Evolutionary conservation across 1,139 yeast species (phyloP), one percentile per base, ranked within the genome.

Genomic region (Geotrichum carabidarum): DNA sequence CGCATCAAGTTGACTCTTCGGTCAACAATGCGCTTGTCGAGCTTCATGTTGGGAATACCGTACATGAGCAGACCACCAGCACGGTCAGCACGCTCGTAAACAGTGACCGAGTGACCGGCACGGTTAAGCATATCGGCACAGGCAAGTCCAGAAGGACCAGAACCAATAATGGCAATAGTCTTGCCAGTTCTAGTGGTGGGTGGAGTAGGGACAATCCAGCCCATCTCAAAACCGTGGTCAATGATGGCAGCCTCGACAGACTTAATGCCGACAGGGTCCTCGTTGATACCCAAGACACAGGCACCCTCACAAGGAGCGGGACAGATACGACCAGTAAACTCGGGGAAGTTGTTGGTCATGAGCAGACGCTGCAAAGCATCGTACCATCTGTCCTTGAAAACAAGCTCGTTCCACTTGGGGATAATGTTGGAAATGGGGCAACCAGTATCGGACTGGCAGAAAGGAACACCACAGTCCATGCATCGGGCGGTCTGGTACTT

Each of bases 271-370:
- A 93, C 99, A 30, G 99, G 95, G 59, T 90, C 96, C 65, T 86
- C 93, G 68, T 85, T 88, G 68, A 93, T 88, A 56, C 96, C 97
- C 66, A 93, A 79, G 48, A 90, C 95, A 79, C 99, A 93, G 2
- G 98, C 96, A 65, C 97, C 98, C 71, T 90, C 95, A 77, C 99
- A 93, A 62, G 99, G 99, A 61, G 99, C 99, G 38, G 99, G 99
- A 75, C 99, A 93, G 62, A 93, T 93, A 74, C 97, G 84, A 61
- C 97, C 96, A 58, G 98, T 93, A 68, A 93, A 91, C 74, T 93
- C 99, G 17, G 99, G 98, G 86, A 93, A 93, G 74, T 93, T 93
- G 76, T 93, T 93, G 61, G 99, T 93, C 91, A 90, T 93, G 70
- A 88, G 74, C 70, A 93, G 79, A 66, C 96, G 82, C 70, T 91